Conservation (phyloP, 2,329 filamentous ascomycete species). For the Colletotrichum endophyticum region DNA sequence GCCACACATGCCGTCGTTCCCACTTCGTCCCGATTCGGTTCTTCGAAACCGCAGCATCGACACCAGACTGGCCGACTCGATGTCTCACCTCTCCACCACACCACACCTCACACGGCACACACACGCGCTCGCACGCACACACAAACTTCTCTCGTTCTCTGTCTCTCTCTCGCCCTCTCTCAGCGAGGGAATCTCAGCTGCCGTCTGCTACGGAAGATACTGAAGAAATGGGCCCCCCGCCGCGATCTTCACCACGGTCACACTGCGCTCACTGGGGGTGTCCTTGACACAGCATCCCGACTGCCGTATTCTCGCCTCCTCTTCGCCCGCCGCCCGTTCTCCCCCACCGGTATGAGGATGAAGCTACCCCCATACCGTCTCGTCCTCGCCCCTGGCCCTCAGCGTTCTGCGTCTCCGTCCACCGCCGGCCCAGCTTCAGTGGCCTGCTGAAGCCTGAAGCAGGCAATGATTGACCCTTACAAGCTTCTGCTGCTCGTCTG, state of each 20-base stretch:
- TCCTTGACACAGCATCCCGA: neutral
- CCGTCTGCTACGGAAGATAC: neutral
- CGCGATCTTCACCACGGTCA: slow-evolving; percentile 1
- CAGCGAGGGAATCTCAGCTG: neutral
- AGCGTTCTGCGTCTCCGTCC: neutral
- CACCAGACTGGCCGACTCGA: neutral
- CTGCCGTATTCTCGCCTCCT: neutral
- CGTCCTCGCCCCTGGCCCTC: neutral
- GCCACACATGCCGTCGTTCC: neutral
- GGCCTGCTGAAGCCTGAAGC: neutral
- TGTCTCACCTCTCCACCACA: slow-evolving; percentile 1
- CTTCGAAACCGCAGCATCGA: slow-evolving; percentile 13
- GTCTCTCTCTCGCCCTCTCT: neutral
- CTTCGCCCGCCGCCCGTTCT: neutral
- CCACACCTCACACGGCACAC: neutral
- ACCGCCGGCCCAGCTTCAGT: neutral
- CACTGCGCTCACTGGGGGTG: neutral
- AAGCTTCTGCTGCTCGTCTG: neutral
- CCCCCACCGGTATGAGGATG: neutral
- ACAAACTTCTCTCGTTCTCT: neutral
- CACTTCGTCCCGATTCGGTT: neutral
- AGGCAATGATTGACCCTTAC: neutral
- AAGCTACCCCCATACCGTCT: slow-evolving; percentile 9
- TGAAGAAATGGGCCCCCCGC: neutral
- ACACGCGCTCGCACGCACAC: neutral